Evolutionary conservation across 2,329 filamentous ascomycete genomes (phyloP).

Genomic region (Camillea tinctor): DNA sequence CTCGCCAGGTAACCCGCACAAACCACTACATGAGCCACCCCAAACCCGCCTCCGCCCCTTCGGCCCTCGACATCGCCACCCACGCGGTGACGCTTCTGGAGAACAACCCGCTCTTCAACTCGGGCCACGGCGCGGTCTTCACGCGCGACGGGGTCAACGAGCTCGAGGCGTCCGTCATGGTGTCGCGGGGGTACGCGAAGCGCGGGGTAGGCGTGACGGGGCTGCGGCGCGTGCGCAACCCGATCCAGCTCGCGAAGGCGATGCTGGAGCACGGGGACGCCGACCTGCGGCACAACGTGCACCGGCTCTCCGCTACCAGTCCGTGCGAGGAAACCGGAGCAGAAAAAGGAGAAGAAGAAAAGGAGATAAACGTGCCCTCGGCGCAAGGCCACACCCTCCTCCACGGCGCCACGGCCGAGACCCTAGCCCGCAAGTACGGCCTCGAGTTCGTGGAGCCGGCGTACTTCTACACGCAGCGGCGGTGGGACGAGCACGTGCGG

Average conservation of each 20-base stretch:
- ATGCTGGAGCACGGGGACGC: constrained; percentile 67
- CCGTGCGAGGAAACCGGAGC: constrained; percentile 14
- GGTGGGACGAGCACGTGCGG: constrained; percentile 75
- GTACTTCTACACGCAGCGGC: constrained; percentile 77
- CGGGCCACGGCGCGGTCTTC: constrained; percentile 81
- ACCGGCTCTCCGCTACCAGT: constrained; percentile 4
- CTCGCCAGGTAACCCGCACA: constrained; percentile 42
- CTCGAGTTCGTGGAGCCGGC: constrained; percentile 65
- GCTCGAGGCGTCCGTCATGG: constrained; percentile 85
- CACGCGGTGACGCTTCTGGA: constrained; percentile 76
- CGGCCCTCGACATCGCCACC: constrained; percentile 71
- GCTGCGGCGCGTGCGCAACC: constrained; percentile 72
- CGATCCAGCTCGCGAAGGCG: constrained; percentile 69
- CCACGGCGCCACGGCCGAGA: constrained; percentile 66
- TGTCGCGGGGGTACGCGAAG: constrained; percentile 70
- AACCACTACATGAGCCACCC: constrained; percentile 46
- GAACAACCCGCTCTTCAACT: constrained; percentile 80
- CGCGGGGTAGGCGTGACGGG: constrained; percentile 76
- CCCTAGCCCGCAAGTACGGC: constrained; percentile 65
- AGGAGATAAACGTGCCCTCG: constrained; percentile 45
- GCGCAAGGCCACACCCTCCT: constrained; percentile 71
- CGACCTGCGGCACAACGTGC: constrained; percentile 42
- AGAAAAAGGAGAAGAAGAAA: constrained; percentile 16
- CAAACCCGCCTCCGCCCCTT: constrained; percentile 29
- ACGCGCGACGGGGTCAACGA: constrained; percentile 80